These are phyloP conservation scores for Lactarius pseudohatsudake DNA, from an alignment of 768 basidiomycete genomes.

Conservation along the genomic window DNA sequence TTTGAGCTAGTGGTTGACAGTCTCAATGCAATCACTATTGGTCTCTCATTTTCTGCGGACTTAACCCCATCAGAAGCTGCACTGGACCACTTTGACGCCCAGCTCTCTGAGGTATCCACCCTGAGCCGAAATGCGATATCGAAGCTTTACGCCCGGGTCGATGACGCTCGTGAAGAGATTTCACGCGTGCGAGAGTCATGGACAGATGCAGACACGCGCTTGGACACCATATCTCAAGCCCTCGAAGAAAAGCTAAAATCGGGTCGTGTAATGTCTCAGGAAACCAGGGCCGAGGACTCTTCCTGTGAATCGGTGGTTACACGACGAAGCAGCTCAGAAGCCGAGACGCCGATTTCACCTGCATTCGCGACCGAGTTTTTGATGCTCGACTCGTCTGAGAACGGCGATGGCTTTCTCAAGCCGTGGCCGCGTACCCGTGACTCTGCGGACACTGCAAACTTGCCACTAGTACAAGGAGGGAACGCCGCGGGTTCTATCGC, in stretches of 20 bases:
- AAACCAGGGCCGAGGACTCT: conserved; percentile 2
- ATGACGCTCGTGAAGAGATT: conserved; percentile 52
- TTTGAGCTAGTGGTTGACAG: conserved; percentile 51
- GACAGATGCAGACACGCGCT: conserved; percentile 44
- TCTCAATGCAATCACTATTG: conserved; percentile 51
- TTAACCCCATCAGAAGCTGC: conserved; percentile 41
- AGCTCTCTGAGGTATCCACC: conserved; percentile 50
- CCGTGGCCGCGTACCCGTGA: conserved; percentile 16
- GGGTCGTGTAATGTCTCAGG: background rate
- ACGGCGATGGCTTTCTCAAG: background rate
- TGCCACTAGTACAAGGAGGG: background rate
- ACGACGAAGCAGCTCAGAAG: conserved; percentile 18
- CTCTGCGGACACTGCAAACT: conserved; percentile 3
- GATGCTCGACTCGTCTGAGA: conserved; percentile 10
- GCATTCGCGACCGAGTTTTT: conserved; percentile 6
- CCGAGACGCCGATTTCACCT: conserved; percentile 10
- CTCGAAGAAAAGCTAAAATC: conserved; percentile 45
- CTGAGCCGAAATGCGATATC: conserved; percentile 48
- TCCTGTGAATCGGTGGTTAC: conserved; percentile 15
- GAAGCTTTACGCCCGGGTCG: conserved; percentile 53
- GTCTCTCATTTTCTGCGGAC: conserved; percentile 30
- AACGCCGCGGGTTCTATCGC: background rate
- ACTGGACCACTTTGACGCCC: conserved; percentile 44
- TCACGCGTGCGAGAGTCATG: conserved; percentile 46
- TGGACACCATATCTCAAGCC: conserved; percentile 45